Evolutionary conservation across 2,329 filamentous ascomycete species (phyloP), one percentile per base, ranked within the genome.

Genomic region (Cercospora nicotianae): DNA sequence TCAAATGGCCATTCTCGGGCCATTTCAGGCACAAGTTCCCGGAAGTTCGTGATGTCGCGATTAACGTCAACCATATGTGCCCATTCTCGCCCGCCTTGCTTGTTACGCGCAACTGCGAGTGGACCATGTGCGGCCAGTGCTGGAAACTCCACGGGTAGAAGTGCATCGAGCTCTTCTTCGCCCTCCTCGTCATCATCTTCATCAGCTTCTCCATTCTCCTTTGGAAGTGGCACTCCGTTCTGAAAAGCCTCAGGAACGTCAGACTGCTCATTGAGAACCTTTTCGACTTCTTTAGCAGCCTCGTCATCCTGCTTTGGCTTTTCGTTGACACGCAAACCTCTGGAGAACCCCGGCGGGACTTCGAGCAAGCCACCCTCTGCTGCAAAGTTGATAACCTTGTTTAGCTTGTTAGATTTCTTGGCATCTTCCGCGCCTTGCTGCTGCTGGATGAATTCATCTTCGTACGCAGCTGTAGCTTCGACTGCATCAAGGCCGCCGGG

Each of bases 41-140:
- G 85, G 80, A 99, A 98, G 77, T 98, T 98, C n/a, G 91, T 85
- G 75, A 98, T 96, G 63, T 94, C 92, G 68, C 93, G 88, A 75
- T 94, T 94, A 73, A 98, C 90, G 78, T 99, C 94, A 1, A 99
- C 94, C 89, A 99, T 96, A 80, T 99, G 95, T 62, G 95, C 95
- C 94, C 95, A 99, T 81, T 98, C 93, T 74, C 87, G 90, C 6
- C 91, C 91, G 45, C 88, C 88, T 75, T 91, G 91, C 76, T 90
- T 91, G 69, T 89, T 84, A 68, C 89, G 87, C 8, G 91, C 89
- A 62, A 90, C 83, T 20, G 91, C 86, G 31, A 97, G 87, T 23
- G 88, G 86, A n/a, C 90, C 89, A 76, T 90, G 91, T 9, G 95
- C 93, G 72, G 96, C 92, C 6, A 99, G 80, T 12, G 96, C 91